phyloP scores from a whole-genome alignment of 1,139 yeast genomes.

The Blastobotrys buckinghamii region DNA sequence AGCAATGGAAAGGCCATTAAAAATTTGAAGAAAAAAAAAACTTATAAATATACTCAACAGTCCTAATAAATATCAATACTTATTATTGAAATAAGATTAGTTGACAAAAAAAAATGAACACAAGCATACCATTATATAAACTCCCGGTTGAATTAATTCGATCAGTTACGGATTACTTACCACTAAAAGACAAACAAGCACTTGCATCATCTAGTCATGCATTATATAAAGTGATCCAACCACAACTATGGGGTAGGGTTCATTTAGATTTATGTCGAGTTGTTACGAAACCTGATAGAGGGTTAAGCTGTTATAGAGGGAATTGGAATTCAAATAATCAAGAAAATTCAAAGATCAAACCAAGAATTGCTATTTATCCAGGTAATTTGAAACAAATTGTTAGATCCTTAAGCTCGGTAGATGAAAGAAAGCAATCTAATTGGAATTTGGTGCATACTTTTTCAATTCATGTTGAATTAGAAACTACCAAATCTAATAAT shows the following conservation, averaged over 20 bases:
- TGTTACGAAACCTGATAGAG: conserved; percentile 1
- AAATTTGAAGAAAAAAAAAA: too few relatives aligned
- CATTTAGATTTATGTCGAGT: conserved; percentile 6
- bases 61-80: too few relatives aligned
- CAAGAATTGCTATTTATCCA: neutral
- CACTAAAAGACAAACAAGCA: conserved; percentile 1
- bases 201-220: neutral
- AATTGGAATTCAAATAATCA: neutral
- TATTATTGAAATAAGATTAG: too few relatives aligned
- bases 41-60: too few relatives aligned
- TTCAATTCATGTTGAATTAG: conserved; percentile 6
- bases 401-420: neutral
- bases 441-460: conserved; percentile 3
- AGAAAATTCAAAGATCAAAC: neutral
- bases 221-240: neutral
- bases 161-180: conserved; percentile 3
- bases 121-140: conserved; percentile 4
- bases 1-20: too few relatives aligned
- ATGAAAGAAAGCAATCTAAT: neutral
- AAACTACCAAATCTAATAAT: neutral
- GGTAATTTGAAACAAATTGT: neutral
- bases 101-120: too few relatives aligned
- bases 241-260: conserved; percentile 3
- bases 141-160: conserved; percentile 5
- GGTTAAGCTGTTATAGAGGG: conserved; percentile 5